Evolutionary conservation across 768 basidiomycete genomes (phyloP), one percentile per base, ranked within the genome.

Genomic region (Antrodiella citrinella): DNA sequence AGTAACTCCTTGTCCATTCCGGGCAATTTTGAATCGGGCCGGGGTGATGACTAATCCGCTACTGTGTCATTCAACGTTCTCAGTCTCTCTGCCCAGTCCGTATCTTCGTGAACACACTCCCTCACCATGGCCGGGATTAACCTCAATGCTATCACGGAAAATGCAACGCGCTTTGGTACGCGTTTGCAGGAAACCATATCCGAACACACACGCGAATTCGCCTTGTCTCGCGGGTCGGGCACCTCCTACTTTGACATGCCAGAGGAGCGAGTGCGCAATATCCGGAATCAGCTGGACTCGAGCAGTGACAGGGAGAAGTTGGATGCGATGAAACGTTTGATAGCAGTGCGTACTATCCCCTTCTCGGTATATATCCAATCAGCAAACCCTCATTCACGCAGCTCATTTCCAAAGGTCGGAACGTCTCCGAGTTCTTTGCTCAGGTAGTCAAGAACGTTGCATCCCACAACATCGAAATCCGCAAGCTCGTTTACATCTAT

Each of bases 401-500:
- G 91, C 79, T 95, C 66, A 94, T 95, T 49, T 92, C 90, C 35
- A 94, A 95, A 72, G 84, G 85, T 45, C 84, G 90, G 48, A 86
- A 91, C 57, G 90, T 96, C 55, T 86, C 93, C 21, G 80, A 85
- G 53, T 94, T 92, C 76, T 98, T 98, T 61, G 89, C 96, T 3
- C 88, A 89, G 62, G 96, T 99, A 22, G 93, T 97, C 59, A 97
- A 94, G 73, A 94, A 94, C 59, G 95, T 98, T 38, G 91, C 91
- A 1, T 89, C 92, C 2, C 81, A 82, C 49, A 90, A 91, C 62
- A 81, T 98, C 45, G 92, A 96, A 67, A 86, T 95, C 59, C 83
- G 95, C 52, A 97, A 98, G 69, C 82, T 99, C 47, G 92, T 98
- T 35, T 98, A 98, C 67, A 95, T 98, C 56, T 99, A 95, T 70